Base-by-base conservation (phyloP, 1,284 basidiomycete genomes). In the Phenoliferia sp. region DNA sequence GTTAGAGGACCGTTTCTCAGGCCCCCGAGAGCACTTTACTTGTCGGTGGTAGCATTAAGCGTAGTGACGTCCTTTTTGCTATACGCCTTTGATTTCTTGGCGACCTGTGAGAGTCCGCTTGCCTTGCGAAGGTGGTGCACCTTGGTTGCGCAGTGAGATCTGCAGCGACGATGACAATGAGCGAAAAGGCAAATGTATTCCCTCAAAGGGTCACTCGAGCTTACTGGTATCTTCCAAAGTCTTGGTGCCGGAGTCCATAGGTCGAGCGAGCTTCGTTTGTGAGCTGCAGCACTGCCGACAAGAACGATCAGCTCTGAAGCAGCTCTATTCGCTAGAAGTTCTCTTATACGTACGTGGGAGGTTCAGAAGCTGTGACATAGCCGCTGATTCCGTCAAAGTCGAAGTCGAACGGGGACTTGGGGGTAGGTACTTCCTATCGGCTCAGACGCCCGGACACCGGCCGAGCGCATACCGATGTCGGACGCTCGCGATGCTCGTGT, bases 261-360 rank as follows among this genome's bases (percentile, higher is more conserved):
- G 74, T 75, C n/a, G 68, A 67, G 50, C 75, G 67, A 2, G 70
- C 66, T 10, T 64, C 62, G 66, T 72, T 69, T 39, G 74, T 64
- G 50, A 76, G 64, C 54, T 74, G 65, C 58, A 76, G 59, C 29
- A 75, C 74, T 75, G 70, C n/a, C n/a, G 87, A 86, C 84, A 81
- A 85, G 0, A 79, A 82, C 2, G 83, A 86, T 39, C 88, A 89
- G 71, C 85, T 89, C 4, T 85, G 86, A 0, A 85, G 86, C 39
- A 12, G 12, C 22, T 22, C 39, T 44, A 12, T 44, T 44, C 39
- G 12, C 12, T 12, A 12, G 39, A 12, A 44, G 39, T 12, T 12
- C 39, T n/a, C n/a, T n/a, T n/a, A 44, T 12, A 22, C 39, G 12
- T 0, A 83, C 69, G 81, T 88, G 62, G 7, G 3, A n/a, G 55